Evolutionary conservation across 257 asterid genomes (phyloP), one percentile per base, ranked within the genome.

Genomic region (Fraxinus pennsylvanica): DNA sequence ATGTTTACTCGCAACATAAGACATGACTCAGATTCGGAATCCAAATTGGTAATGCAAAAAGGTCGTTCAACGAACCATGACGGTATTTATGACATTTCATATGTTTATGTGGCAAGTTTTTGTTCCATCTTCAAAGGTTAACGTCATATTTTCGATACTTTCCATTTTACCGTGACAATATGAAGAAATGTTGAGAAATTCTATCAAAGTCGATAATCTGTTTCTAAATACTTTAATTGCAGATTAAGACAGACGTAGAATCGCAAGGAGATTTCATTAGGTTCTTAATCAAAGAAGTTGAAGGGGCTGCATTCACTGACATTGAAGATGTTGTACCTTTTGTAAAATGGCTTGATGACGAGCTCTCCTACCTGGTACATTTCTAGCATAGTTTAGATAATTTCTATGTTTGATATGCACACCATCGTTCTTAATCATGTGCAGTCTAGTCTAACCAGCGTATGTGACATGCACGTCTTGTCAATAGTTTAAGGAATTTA

Each of bases 301-400:
- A 92, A 63, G 83, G 82, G 32, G 95, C 97, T 70, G 87, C 91
- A 6, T 94, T 94, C 80, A 43, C 89, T 21, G 98, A 94, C 57
- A 90, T 94, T 68, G 94, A 91, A 76, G 96, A 94, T 79, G 97
- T 92, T 45, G 96, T 92, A 68, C 75, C 90, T 54, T 94, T 92
- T 41, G 94, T 94, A 73, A 94, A 92, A 87, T 89, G 97, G 96
- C 86, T 94, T 39, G 98, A 94, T 35, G 94, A 94, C 71, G 92
- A 94, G 76, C 84, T 94, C 47, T 90, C 96, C 32, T 82, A 87
- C 82, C 81, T 94, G 90, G 98, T 89, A 82, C 27, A 27, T 63
- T 32, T 32, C 27, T 30, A 15, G 5, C 17, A n/a, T 19, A 70
- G 0, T 17, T 35, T 38, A 38, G 43, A 6, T 38, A 38, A 38